phyloP scores from a whole-genome alignment of 2,329 filamentous ascomycete genomes.

The Cercospora citrullina region DNA sequence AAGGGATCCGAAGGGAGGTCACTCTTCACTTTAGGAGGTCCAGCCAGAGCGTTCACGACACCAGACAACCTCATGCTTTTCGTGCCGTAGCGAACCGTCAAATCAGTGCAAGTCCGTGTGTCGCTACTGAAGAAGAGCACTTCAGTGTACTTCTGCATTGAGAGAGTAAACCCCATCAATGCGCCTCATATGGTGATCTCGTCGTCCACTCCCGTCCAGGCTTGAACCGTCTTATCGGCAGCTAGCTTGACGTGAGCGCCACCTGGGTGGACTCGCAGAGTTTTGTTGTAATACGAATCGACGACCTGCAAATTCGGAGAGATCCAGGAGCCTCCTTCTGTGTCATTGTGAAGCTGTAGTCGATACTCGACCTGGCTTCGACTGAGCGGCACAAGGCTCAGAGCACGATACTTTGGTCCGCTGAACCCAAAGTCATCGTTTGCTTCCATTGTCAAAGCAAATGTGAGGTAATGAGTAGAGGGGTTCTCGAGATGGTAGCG shows the following conservation, averaged over 20 bases:
- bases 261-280: slow-evolving; percentile 75
- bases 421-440: slow-evolving; percentile 92
- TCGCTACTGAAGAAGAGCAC: background rate
- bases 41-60: background rate
- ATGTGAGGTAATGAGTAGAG: slow-evolving; percentile 90
- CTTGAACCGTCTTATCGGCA: slow-evolving; percentile 50
- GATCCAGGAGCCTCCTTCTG: slow-evolving; percentile 61
- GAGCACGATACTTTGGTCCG: slow-evolving; percentile 74
- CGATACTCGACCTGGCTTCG: slow-evolving; percentile 72
- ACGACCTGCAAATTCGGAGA: slow-evolving; percentile 72
- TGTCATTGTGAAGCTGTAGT: slow-evolving; percentile 62
- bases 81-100: background rate
- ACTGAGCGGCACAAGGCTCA: slow-evolving; percentile 82
- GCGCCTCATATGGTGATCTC: background rate
- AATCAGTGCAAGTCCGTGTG: background rate
- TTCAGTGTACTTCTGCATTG: background rate
- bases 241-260: slow-evolving; percentile 65
- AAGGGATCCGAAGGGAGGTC: background rate
- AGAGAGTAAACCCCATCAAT: background rate
- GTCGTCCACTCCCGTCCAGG: slow-evolving; percentile 7
- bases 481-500: slow-evolving; percentile 85
- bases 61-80: background rate
- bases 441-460: slow-evolving; percentile 88
- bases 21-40: background rate
- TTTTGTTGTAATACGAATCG: slow-evolving; percentile 92